phyloP scores from a whole-genome alignment of 2,329 filamentous ascomycete species.

The Geosmithia morbida region DNA sequence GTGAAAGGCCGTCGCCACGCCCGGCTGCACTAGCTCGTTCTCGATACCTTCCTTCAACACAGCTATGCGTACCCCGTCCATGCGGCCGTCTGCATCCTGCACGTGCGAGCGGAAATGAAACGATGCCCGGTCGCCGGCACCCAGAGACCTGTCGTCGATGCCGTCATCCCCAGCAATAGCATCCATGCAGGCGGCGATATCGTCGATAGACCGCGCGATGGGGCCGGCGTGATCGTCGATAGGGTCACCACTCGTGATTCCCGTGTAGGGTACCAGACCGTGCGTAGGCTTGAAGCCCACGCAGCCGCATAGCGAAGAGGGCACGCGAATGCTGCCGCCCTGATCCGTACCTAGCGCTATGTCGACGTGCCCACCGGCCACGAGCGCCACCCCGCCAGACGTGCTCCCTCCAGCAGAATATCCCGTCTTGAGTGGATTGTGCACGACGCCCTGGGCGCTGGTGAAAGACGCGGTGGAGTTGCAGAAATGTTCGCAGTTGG shows the following conservation, averaged over 20 bases:
- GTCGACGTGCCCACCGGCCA: slow-evolving; percentile 26
- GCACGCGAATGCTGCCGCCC: slow-evolving; percentile 29
- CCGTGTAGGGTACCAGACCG: slow-evolving; percentile 35
- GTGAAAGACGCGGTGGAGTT: slow-evolving; percentile 31
- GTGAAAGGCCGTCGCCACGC: slow-evolving; percentile 24
- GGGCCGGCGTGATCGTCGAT: slow-evolving; percentile 36
- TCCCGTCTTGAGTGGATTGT: slow-evolving; percentile 27
- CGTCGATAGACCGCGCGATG: slow-evolving; percentile 21
- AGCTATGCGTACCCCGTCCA: slow-evolving; percentile 21
- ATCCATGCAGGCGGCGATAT: slow-evolving; percentile 26
- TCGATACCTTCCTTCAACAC: slow-evolving; percentile 29
- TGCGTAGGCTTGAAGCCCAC: slow-evolving; percentile 36
- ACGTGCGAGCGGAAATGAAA: slow-evolving; percentile 5
- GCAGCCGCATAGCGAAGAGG: slow-evolving; percentile 22
- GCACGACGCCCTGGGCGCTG: slow-evolving; percentile 26
- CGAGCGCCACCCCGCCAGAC: slow-evolving; percentile 29
- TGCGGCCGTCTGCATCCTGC: not conserved
- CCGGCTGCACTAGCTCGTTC: slow-evolving; percentile 19
- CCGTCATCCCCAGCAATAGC: slow-evolving; percentile 31
- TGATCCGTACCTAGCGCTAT: slow-evolving; percentile 32
- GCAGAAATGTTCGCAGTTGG: slow-evolving; percentile 39
- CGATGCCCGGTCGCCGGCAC: slow-evolving; percentile 12
- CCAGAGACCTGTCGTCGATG: slow-evolving; percentile 29
- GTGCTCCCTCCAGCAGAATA: slow-evolving; percentile 35
- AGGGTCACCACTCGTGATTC: slow-evolving; percentile 29